Base-by-base conservation (phyloP, 805 yeast genomes). In the Monosporozyma aerobia region DNA sequence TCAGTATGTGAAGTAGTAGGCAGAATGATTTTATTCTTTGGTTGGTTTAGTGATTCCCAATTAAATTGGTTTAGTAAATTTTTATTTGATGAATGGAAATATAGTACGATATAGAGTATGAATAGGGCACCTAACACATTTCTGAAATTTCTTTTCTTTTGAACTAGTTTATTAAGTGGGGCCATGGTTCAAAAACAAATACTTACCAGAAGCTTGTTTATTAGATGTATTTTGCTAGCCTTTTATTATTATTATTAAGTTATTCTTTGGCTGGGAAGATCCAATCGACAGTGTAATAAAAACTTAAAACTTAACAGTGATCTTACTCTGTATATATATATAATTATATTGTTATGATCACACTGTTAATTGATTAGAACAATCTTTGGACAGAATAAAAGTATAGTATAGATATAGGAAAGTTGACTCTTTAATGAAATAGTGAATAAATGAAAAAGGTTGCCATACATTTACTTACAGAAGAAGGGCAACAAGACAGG, bases 1-100 rank as follows among this genome's bases (percentile, higher is more conserved):
- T 55, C 51, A 3, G 44, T 16, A 53, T 63, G 63, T 1, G 67
- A 59, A 1, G 69, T 62, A 3, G 67, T 60, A 5, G 70, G 70
- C 27, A 67, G 46, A 5, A 23, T 19, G 19, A 32, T n/a, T 9
- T 40, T 40, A 25, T 45, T 25, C 45, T 27, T 41, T 19, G 25
- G 14, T 47, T 19, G 13, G 19, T 25, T 25, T 25, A 9, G 30
- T 33, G 41, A 51, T 19, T 30, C 33, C 46, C 41, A 49, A 33
- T 41, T 19, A n/a, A 30, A 49, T 43, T 30, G 51, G 16, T 43
- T 43, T 23, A 22, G 7, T 23, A 32, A 19, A 32, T 43, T 22
- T 19, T 14, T 39, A 19, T 39, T 39, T 39, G 43, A 19, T 9
- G 43, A 39, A 19, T 39, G 43, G 14, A 16, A 39, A 39, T 39